phyloP scores from a whole-genome alignment of 2,329 filamentous ascomycete genomes.

The Cryphonectria radicalis region DNA sequence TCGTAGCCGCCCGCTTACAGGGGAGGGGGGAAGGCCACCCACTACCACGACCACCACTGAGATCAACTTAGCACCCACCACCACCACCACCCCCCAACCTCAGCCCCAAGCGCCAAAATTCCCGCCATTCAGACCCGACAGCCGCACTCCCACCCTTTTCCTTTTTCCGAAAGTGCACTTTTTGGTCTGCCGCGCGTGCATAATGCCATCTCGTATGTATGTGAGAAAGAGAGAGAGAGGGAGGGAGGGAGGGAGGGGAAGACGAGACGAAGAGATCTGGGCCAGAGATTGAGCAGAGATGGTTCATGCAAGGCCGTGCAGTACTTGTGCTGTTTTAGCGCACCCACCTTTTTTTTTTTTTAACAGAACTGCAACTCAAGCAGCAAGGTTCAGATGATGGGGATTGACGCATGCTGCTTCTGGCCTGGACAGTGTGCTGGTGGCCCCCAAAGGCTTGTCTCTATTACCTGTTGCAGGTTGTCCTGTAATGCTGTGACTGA shows the following conservation, averaged over 20 bases:
- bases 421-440: no score
- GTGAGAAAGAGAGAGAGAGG: no score
- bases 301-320: not conserved
- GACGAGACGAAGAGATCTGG: not conserved
- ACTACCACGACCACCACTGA: not conserved
- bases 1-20: constrained; percentile 2
- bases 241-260: no score
- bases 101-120: not conserved
- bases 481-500: no score
- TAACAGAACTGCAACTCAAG: not conserved
- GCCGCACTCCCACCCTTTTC: not conserved
- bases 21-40: not conserved
- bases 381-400: not conserved
- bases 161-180: not conserved
- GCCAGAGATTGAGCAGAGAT: not conserved
- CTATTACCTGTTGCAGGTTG: no score
- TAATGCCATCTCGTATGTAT: not conserved
- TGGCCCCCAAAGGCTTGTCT: no score
- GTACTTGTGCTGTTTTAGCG: not conserved
- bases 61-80: not conserved
- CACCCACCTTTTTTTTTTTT: no score
- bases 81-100: not conserved
- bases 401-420: not conserved
- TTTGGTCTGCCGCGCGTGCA: constrained; percentile 4
- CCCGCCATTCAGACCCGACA: constrained; percentile 3